Percentiles rank a stretch among this genome's conserved stretches.
Conservation (phyloP, 805 yeast species). For the Saturnispora diversa region DNA sequence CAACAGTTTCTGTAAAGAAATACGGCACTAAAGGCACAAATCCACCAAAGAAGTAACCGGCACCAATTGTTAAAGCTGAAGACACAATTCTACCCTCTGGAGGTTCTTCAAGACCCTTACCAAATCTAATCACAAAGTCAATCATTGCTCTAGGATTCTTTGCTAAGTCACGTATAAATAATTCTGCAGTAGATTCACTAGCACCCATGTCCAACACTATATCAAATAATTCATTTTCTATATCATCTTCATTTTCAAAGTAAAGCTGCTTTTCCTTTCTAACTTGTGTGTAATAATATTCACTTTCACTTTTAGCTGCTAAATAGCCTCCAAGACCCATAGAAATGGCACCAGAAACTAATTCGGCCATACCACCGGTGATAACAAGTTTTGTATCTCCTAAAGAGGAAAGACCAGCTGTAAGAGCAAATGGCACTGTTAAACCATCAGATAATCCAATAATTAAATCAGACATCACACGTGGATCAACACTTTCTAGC, state of each 20-base stretch:
- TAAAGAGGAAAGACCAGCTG: constrained; percentile 88
- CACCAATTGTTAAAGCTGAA: constrained; percentile 84
- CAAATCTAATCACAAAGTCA: constrained; percentile 79
- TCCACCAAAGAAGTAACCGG: constrained; percentile 85
- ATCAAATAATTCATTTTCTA: constrained; percentile 75
- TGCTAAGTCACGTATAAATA: constrained; percentile 72
- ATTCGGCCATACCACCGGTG: constrained; percentile 97
- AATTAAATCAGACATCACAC: constrained; percentile 88
- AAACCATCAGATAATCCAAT: constrained; percentile 94
- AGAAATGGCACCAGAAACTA: constrained; percentile 92
- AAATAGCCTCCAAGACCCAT: constrained; percentile 97
- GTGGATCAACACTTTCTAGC: constrained; percentile 52
- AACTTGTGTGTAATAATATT: constrained; percentile 65
- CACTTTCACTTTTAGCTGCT: constrained; percentile 86
- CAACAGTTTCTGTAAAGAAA: constrained; percentile 71
- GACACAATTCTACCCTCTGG: constrained; percentile 84
- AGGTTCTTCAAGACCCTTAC: constrained; percentile 92
- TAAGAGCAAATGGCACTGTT: constrained; percentile 97
- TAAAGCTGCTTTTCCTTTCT: constrained; percentile 60
- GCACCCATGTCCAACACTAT: constrained; percentile 68
- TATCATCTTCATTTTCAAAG: constrained; percentile 53
- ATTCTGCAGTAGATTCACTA: constrained; percentile 61
- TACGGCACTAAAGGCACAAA: constrained; percentile 87
- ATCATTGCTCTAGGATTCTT: constrained; percentile 69
- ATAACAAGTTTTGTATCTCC: constrained; percentile 88